phyloP scores from a whole-genome alignment of 2,329 filamentous ascomycete genomes.

The Dothideomycetes sp. region DNA sequence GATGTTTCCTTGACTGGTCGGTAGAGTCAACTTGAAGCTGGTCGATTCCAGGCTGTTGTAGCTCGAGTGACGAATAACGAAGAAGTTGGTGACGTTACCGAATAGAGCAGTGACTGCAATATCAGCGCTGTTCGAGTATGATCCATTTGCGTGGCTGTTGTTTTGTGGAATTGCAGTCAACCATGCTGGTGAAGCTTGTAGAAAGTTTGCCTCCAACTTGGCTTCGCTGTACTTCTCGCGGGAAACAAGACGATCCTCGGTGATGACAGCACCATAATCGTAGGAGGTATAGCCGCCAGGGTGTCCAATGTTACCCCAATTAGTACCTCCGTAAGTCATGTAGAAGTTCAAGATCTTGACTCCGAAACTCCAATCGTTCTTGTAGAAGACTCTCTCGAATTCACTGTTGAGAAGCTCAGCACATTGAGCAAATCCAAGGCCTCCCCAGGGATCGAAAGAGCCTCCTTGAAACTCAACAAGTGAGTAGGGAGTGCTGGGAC shows the following conservation, averaged over 20 bases:
- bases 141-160: slow-evolving; percentile 33
- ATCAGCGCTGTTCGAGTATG: slow-evolving; percentile 40
- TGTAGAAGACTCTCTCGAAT: slow-evolving; percentile 58
- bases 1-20: slow-evolving; percentile 46
- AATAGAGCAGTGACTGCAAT: slow-evolving; percentile 53
- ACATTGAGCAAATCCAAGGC: slow-evolving; percentile 58
- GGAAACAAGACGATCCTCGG: slow-evolving; percentile 55
- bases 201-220: slow-evolving; percentile 65
- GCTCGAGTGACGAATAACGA: slow-evolving; percentile 51
- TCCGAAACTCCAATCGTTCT: slow-evolving; percentile 52
- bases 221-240: slow-evolving; percentile 72
- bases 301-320: slow-evolving; percentile 48
- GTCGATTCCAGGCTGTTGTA: slow-evolving; percentile 49
- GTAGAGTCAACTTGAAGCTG: slow-evolving; percentile 52
- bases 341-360: slow-evolving; percentile 62
- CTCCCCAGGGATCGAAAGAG: slow-evolving; percentile 65
- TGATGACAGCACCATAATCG: slow-evolving; percentile 54
- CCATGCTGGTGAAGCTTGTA: slow-evolving; percentile 61
- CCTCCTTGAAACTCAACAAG: slow-evolving; percentile 43
- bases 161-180: slow-evolving; percentile 47
- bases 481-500: slow-evolving; percentile 54
- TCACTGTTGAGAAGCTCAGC: slow-evolving; percentile 56
- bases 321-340: slow-evolving; percentile 61
- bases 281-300: slow-evolving; percentile 50
- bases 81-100: slow-evolving; percentile 47